These are phyloP conservation scores for Fusarium sarcochroum DNA, from an alignment of 2,329 filamentous ascomycete genomes.

Conservation along the genomic window DNA sequence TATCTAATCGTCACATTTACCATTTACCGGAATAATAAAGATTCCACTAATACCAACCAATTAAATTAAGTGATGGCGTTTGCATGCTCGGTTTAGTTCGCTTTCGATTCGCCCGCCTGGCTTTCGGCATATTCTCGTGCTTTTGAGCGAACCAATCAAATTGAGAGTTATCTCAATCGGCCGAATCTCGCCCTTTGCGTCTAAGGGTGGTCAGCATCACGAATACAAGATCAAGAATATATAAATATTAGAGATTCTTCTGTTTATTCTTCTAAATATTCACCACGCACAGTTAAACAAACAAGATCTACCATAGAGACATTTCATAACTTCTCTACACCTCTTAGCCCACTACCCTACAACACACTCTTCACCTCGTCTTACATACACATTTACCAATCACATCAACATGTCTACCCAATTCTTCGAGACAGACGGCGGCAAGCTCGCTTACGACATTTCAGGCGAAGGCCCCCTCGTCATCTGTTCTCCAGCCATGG, in stretches of 20 bases:
- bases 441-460: conserved; percentile 32
- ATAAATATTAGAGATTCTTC: background rate
- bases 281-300: background rate
- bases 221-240: background rate
- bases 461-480: conserved; percentile 29
- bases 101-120: background rate
- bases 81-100: too few relatives aligned
- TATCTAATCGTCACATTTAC: too few relatives aligned
- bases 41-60: too few relatives aligned
- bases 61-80: too few relatives aligned
- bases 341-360: background rate
- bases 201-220: background rate
- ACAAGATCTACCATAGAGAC: background rate
- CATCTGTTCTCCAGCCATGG: conserved; percentile 34
- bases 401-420: conserved; percentile 17
- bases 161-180: background rate
- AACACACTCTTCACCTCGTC: background rate
- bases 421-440: conserved; percentile 33
- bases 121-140: conserved; percentile 32
- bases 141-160: conserved; percentile 1
- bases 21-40: too few relatives aligned
- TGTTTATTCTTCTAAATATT: rapidly evolving
- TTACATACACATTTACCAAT: background rate
- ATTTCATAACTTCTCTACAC: too few relatives aligned
- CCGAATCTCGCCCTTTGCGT: conserved; percentile 5